Conservation (phyloP, 1,139 yeast species). For the Pichia sp. region DNA sequence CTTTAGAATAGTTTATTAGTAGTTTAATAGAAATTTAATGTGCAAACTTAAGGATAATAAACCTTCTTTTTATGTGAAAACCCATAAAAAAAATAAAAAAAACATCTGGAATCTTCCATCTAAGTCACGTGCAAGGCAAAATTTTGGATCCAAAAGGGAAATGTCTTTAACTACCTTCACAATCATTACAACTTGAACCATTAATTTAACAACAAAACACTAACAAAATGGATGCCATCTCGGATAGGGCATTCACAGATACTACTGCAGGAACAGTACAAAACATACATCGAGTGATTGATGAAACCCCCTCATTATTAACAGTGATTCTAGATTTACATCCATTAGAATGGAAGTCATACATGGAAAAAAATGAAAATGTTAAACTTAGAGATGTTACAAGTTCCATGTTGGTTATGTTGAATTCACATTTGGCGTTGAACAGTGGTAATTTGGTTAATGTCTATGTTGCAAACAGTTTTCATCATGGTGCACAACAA, state of each 20-base stretch:
- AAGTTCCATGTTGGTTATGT: constrained; percentile 57
- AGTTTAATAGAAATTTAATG: no score
- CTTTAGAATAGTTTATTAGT: background rate
- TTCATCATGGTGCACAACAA: constrained; percentile 51
- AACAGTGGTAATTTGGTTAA: constrained; percentile 84
- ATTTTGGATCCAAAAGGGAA: no score
- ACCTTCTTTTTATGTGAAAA: background rate
- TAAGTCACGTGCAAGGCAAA: background rate
- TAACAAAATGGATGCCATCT: constrained; percentile 64
- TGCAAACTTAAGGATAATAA: background rate
- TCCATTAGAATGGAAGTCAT: constrained; percentile 67
- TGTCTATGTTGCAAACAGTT: constrained; percentile 68
- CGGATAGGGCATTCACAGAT: constrained; percentile 58
- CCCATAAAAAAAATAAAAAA: background rate
- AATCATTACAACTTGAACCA: no score
- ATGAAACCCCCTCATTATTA: constrained; percentile 77
- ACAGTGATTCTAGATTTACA: constrained; percentile 75
- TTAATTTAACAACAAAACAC: background rate
- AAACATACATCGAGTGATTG: constrained; percentile 28
- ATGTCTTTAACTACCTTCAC: no score
- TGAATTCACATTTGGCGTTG: constrained; percentile 82
- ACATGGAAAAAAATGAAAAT: constrained; percentile 32
- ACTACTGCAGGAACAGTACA: constrained; percentile 25
- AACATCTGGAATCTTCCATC: background rate
- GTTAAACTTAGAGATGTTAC: constrained; percentile 47